These are phyloP conservation scores for Colletotrichum cuscutae DNA, from an alignment of 2,329 filamentous ascomycete genomes.

Conservation along the genomic window DNA sequence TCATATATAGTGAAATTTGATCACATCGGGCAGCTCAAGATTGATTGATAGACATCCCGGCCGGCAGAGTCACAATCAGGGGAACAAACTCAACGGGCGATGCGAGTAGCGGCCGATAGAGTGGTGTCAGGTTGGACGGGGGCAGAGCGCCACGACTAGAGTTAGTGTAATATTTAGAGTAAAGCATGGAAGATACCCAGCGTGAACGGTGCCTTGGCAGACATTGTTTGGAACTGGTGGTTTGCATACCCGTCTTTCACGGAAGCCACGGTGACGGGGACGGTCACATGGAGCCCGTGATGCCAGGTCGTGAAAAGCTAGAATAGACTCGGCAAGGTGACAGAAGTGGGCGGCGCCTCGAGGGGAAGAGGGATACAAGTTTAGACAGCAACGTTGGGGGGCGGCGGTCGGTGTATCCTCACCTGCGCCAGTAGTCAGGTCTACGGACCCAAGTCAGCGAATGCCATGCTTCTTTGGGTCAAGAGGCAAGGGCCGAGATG, in stretches of 20 bases:
- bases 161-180: conserved; percentile 21
- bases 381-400: not conserved
- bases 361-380: conserved; percentile 2
- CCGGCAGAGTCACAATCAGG: not conserved
- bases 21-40: conserved; percentile 12
- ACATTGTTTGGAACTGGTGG: not conserved
- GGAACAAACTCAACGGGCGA: not conserved
- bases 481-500: conserved; percentile 12
- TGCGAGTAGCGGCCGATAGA: conserved; percentile 15
- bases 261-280: conserved; percentile 7
- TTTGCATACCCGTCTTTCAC: not conserved
- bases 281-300: not conserved
- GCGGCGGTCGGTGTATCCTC: not conserved
- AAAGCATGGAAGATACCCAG: conserved; percentile 7
- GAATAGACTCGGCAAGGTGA: not conserved
- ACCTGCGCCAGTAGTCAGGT: conserved; percentile 6
- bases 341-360: conserved; percentile 8
- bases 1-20: conserved; percentile 30
- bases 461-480: conserved; percentile 3
- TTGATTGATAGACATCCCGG: not conserved
- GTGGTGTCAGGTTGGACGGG: conserved; percentile 21
- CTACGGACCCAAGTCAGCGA: not conserved
- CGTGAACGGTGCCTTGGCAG: not conserved
- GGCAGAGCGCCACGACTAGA: conserved; percentile 6
- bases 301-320: not conserved